These are phyloP conservation scores for Aspergillus haitiensis DNA, from an alignment of 495 filamentous ascomycete genomes.

Conservation along the genomic window DNA sequence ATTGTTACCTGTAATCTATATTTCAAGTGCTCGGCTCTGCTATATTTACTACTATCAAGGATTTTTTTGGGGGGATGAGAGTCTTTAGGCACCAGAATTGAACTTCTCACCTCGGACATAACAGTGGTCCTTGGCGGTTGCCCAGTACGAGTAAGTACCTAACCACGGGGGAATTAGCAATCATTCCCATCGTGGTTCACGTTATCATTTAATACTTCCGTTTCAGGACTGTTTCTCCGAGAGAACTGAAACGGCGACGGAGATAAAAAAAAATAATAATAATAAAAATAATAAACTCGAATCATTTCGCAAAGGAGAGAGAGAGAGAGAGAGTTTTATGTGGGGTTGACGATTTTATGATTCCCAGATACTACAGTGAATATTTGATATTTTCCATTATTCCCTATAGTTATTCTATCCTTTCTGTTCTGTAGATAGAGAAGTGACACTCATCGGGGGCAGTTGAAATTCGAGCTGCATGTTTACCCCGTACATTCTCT, in stretches of 20 bases:
- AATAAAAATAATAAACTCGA: not conserved
- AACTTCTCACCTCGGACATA: not conserved
- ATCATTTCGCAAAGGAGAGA: too few species aligned
- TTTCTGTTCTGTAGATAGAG: not conserved
- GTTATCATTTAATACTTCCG: constrained; percentile 14
- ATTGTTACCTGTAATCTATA: not conserved
- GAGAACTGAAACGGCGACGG: constrained; percentile 8
- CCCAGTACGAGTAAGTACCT: not conserved
- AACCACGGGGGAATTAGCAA: constrained; percentile 1
- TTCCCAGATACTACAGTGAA: too few species aligned
- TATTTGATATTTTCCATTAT: too few species aligned
- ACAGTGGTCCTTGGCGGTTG: not conserved
- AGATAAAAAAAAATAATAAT: constrained; percentile 3
- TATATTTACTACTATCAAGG: not conserved
- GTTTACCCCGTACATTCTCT: not conserved
- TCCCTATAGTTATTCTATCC: too few species aligned
- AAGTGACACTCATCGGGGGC: not conserved
- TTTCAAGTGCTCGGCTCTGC: not conserved
- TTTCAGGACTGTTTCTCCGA: constrained; percentile 20
- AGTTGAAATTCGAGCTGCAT: too few species aligned
- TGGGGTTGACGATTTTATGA: too few species aligned
- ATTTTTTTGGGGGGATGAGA: not conserved
- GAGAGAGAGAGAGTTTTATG: too few species aligned
- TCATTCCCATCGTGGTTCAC: constrained; percentile 1
- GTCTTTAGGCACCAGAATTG: not conserved